Evolutionary conservation across 345 rosid species (phyloP).

Genomic region (Jatropha curcas): DNA sequence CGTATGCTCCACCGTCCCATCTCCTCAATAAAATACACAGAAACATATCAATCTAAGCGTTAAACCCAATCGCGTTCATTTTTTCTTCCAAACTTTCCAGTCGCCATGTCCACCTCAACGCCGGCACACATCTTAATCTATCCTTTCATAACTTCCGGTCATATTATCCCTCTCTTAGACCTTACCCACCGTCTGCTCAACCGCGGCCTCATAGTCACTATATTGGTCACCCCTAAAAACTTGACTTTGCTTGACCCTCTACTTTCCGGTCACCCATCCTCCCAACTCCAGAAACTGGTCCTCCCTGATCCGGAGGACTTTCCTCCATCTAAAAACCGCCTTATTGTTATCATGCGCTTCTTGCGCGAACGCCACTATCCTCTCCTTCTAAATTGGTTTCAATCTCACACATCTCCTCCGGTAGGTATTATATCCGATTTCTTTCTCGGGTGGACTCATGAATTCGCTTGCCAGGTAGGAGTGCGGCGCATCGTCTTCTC

Average conservation of each 20-base stretch:
- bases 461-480: constrained; percentile 47
- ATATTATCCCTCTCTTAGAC: constrained; percentile 70
- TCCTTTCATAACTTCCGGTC: constrained; percentile 61
- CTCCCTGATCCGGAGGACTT: constrained; percentile 26
- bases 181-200: constrained; percentile 47
- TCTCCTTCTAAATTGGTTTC: constrained; percentile 42
- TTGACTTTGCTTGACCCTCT: constrained; percentile 42
- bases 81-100: not conserved
- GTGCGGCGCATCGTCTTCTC: constrained; percentile 54
- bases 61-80: too few relatives aligned
- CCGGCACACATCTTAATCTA: constrained; percentile 47
- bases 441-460: constrained; percentile 70
- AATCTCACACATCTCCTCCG: constrained; percentile 45
- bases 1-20: too few relatives aligned
- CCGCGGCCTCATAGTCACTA: constrained; percentile 51
- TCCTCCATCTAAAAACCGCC: constrained; percentile 1
- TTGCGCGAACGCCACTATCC: constrained; percentile 43
- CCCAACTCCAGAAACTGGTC: constrained; percentile 26
- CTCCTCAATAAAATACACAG: too few relatives aligned
- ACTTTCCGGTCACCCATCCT: constrained; percentile 34
- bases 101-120: not conserved
- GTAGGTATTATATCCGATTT: constrained; percentile 60
- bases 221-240: constrained; percentile 44
- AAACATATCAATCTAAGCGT: too few relatives aligned
- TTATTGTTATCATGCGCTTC: not conserved